phyloP scores from a whole-genome alignment of 108 stramenopile species.

The Cyclotella baltica region DNA sequence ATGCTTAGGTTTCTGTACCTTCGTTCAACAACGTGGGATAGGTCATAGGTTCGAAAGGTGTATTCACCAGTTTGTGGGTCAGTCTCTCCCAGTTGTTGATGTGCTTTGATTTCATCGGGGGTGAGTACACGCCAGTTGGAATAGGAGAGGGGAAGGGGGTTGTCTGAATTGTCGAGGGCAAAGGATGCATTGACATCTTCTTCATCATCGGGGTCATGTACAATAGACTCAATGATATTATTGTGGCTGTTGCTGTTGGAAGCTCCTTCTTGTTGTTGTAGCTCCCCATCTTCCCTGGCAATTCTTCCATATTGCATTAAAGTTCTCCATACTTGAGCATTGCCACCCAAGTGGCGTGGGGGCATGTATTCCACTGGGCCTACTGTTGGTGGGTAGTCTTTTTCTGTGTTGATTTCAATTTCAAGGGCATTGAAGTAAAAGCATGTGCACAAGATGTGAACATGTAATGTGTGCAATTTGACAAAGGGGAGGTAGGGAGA shows the following conservation, averaged over 20 bases:
- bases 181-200: not conserved
- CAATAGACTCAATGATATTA: not conserved
- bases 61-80: slow-evolving; percentile 13
- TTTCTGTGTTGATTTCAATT: slow-evolving; percentile 13
- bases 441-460: too few relatives aligned
- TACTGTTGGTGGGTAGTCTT: not conserved
- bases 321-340: slow-evolving; percentile 24
- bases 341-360: slow-evolving; percentile 51
- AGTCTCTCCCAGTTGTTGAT: not conserved
- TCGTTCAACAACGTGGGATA: slow-evolving; percentile 22
- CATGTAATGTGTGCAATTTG: too few relatives aligned
- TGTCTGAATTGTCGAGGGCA: not conserved
- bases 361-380: slow-evolving; percentile 52
- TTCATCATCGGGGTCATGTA: not conserved
- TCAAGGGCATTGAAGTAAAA: too few relatives aligned
- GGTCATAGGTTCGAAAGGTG: slow-evolving; percentile 35
- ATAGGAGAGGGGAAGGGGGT: not conserved
- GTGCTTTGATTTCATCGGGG: not conserved
- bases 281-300: not conserved
- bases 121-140: slow-evolving; percentile 16
- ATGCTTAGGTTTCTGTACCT: not conserved
- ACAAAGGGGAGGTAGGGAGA: too few relatives aligned
- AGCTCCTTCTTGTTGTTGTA: not conserved
- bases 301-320: slow-evolving; percentile 7
- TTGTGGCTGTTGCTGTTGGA: not conserved